phyloP scores from a whole-genome alignment of 176 grass and related monocot species.

The Cocos nucifera region DNA sequence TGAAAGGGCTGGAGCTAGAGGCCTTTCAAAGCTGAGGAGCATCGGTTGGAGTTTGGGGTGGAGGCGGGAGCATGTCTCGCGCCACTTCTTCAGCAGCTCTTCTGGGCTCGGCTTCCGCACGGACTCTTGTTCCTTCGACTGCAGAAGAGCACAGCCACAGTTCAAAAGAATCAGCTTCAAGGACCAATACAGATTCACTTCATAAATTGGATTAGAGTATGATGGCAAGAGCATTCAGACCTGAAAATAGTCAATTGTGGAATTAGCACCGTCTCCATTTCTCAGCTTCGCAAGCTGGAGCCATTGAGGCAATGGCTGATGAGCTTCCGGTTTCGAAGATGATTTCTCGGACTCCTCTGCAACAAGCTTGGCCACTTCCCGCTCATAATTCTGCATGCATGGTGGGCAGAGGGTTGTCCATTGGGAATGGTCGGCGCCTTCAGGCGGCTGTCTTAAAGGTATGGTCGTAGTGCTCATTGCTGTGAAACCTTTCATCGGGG shows the following conservation, averaged over 20 bases:
- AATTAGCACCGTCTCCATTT: background rate
- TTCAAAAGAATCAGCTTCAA: background rate
- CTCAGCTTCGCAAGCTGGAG: background rate
- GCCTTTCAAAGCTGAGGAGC: background rate
- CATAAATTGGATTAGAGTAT: background rate
- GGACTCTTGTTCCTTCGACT: background rate
- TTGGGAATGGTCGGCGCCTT: background rate
- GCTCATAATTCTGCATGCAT: slow-evolving; percentile 50
- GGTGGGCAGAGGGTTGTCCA: slow-evolving; percentile 37
- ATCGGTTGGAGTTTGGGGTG: background rate
- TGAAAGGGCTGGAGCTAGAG: slow-evolving; percentile 15
- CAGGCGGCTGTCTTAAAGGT: slow-evolving; percentile 3
- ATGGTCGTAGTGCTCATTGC: slow-evolving; percentile 14
- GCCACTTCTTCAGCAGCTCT: slow-evolving; percentile 8
- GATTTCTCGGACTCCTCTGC: slow-evolving; percentile 24
- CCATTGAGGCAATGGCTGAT: background rate
- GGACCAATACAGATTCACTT: no score
- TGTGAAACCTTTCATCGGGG: slow-evolving; percentile 9
- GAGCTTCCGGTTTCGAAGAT: background rate
- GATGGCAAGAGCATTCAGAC: background rate
- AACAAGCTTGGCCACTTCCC: slow-evolving; percentile 51
- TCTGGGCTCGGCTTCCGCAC: background rate
- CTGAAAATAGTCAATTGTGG: slow-evolving; percentile 17
- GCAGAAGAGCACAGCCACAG: background rate
- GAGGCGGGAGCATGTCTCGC: background rate